A percentile compares a stretch with the other conserved stretches of the same genome.
phyloP scores from a whole-genome alignment of 306 rosid species.

The Casuarina glauca region DNA sequence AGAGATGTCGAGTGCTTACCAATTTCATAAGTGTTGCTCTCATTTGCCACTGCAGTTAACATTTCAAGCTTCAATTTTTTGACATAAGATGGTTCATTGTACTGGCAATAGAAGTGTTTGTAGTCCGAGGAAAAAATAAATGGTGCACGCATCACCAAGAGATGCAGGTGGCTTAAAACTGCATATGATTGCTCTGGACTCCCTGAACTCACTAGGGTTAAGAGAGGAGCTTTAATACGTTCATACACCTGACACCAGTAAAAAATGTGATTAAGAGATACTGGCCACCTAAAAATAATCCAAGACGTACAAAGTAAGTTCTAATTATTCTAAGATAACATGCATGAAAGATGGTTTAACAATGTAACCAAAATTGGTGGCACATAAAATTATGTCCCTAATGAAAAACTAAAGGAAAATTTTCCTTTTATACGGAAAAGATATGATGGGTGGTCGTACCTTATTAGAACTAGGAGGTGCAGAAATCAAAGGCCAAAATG shows the following conservation, averaged over 20 bases:
- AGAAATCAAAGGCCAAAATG: slow-evolving; percentile 16
- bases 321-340: slow-evolving; percentile 10
- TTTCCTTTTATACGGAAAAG: neutral
- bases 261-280: slow-evolving; percentile 30
- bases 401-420: neutral
- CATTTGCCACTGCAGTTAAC: slow-evolving; percentile 99
- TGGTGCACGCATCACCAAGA: slow-evolving; percentile 99
- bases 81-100: slow-evolving; percentile 98
- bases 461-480: slow-evolving; percentile 15
- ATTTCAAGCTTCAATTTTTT: slow-evolving; percentile 98
- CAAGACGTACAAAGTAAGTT: slow-evolving; percentile 12
- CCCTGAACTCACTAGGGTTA: slow-evolving; percentile 97
- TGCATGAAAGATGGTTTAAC: slow-evolving; percentile 1
- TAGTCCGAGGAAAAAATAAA: slow-evolving; percentile 90
- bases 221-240: slow-evolving; percentile 96
- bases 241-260: slow-evolving; percentile 75
- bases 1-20: slow-evolving; percentile 48
- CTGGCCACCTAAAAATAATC: slow-evolving; percentile 20
- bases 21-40: slow-evolving; percentile 95
- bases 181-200: slow-evolving; percentile 99
- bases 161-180: slow-evolving; percentile 92
- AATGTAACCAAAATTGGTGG: slow-evolving; percentile 21
- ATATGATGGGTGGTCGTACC: neutral
- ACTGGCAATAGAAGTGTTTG: slow-evolving; percentile 98
- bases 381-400: slow-evolving; percentile 1